Evolutionary conservation across 768 basidiomycete genomes (phyloP).

Genomic region (Boletus eberwhitei): DNA sequence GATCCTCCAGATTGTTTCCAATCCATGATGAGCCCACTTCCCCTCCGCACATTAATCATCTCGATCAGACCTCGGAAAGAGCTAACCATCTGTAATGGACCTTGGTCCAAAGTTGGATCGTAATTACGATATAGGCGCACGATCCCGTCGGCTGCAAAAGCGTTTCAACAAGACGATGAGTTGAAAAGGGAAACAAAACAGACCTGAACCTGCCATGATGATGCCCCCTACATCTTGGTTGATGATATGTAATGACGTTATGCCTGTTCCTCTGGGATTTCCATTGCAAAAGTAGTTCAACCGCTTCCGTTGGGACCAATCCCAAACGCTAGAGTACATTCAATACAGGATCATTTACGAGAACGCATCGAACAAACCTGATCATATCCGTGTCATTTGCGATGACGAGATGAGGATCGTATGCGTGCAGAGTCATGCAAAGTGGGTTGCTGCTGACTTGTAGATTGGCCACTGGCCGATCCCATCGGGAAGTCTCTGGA

Average conservation of each 20-base stretch:
- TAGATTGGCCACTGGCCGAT: conserved; percentile 64
- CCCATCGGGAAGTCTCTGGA: conserved; percentile 66
- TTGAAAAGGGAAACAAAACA: conserved; percentile 21
- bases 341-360: not conserved
- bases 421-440: conserved; percentile 87
- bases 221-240: conserved; percentile 95
- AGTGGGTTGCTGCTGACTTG: conserved; percentile 59
- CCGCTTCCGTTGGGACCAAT: conserved; percentile 82
- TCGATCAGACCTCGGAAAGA: conserved; percentile 89
- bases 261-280: conserved; percentile 74
- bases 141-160: conserved; percentile 77
- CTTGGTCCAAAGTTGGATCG: conserved; percentile 66
- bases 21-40: conserved; percentile 81
- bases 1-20: conserved; percentile 91
- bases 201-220: conserved; percentile 83
- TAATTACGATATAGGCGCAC: conserved; percentile 93
- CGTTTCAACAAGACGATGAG: not conserved
- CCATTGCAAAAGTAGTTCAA: conserved; percentile 87
- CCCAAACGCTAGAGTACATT: conserved; percentile 69
- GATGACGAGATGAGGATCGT: conserved; percentile 82
- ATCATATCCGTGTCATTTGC: conserved; percentile 86
- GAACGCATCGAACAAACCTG: conserved; percentile 47
- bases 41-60: conserved; percentile 67
- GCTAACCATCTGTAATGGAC: conserved; percentile 86
- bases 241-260: conserved; percentile 88